A percentile compares a stretch with the other conserved stretches of the same genome.
phyloP scores from a whole-genome alignment of 192 early-diverging fungal genomes.

The Physocladia obscura region DNA sequence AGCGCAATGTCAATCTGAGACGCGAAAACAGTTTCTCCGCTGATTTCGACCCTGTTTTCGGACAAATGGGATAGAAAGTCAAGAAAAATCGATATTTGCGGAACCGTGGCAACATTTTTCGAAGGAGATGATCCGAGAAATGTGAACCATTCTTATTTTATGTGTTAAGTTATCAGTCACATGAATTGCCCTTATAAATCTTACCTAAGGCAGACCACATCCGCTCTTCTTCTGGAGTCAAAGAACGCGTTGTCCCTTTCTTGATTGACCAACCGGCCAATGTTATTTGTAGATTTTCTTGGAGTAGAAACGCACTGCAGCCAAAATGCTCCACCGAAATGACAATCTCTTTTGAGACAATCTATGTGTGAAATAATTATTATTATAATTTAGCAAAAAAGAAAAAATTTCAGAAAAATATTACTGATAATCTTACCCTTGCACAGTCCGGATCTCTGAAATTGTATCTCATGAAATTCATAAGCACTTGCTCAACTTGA shows the following conservation, averaged over 20 bases:
- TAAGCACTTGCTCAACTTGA: not conserved
- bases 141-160: constrained; percentile 42
- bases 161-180: not conserved
- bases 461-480: constrained; percentile 41
- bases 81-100: constrained; percentile 17
- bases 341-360: constrained; percentile 28
- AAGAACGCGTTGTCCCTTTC: constrained; percentile 40
- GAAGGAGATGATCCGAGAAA: constrained; percentile 40
- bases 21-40: constrained; percentile 42
- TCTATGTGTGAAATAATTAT: no score
- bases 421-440: not conserved
- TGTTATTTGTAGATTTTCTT: constrained; percentile 15
- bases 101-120: constrained; percentile 45
- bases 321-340: constrained; percentile 16
- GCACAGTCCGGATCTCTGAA: constrained; percentile 54
- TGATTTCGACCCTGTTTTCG: constrained; percentile 33
- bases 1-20: constrained; percentile 52
- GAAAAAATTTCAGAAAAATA: not conserved
- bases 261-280: constrained; percentile 34
- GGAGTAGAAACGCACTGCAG: not conserved
- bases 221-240: constrained; percentile 47
- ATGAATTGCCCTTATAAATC: constrained; percentile 1
- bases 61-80: constrained; percentile 4
- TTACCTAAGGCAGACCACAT: constrained; percentile 45
- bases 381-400: not conserved